Base-by-base conservation (phyloP, 805 yeast genomes). In the Suhomyces sp. region DNA sequence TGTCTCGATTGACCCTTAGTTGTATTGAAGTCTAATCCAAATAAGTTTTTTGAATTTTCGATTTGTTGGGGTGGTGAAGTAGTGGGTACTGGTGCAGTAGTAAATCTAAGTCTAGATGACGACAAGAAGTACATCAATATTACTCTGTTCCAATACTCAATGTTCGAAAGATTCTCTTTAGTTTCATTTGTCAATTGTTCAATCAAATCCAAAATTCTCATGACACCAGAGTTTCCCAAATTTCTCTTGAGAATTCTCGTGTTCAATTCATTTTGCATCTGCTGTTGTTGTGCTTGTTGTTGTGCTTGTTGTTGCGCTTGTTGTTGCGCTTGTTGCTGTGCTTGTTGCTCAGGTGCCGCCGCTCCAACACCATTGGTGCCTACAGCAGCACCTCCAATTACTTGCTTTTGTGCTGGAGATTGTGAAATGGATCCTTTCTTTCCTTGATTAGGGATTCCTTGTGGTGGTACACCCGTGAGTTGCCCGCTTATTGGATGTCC, bases 181-280 rank as follows among this genome's bases (percentile, higher is more conserved):
- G 58, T 45, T 35, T 67, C 72, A 39, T 52, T 60, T 16, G 63
- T 49, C 4, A 67, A 51, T 39, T 56, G 65, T 25, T 68, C 74
- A 23, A 68, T 47, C 23, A 68, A 44, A 40, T 68, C 72, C 28
- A 67, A 43, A 12, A 66, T 45, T 23, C 72, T 48, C 44, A 68
- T 51, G 27, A 60, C 65, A 11, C 63, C 71, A 18, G 72, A 67
- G 51, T 68, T 67, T 6, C 72, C 74, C 29, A 65, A 35, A 38
- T 65, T 68, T 15, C 70, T 44, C 41, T 63, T 65, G 42, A 61
- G 52, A 11, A 65, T 54, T 31, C 60, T 55, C 6, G 63, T 52
- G 37, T 65, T 58, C 12, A 60, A 29, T 33, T 63, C 67, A 29
- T 50, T 55, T 27, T 59, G 49, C 17, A 42, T 16, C 23, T 44